Base-by-base conservation (phyloP, 768 basidiomycete species). In the Macrolepiota dolichaula region DNA sequence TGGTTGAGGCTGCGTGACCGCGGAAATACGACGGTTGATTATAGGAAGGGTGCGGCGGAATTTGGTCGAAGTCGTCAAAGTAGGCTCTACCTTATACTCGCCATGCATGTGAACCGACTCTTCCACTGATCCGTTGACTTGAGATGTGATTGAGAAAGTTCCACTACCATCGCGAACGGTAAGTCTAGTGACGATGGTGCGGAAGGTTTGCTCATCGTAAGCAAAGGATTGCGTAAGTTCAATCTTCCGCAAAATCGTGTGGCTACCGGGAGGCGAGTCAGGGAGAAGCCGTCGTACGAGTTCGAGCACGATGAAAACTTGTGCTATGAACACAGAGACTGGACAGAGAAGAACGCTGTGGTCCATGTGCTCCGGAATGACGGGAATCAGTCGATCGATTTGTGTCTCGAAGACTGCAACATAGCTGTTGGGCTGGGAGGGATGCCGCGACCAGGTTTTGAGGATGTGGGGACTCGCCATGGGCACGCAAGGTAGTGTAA, bases 311-410 rank as follows among this genome's bases (percentile, higher is more conserved):
- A 82, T 78, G 37, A 81, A 70, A 0, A 76, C 81, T 44, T 84
- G 79, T 63, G 89, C 86, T 12, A 85, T 67, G 63, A 88, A 88
- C 1, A 88, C 79, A 0, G 86, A 88, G 1, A 85, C 88, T 10
- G 88, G 87, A 64, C 87, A 89, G 4, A 88, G 75, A 0, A 84
- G 75, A 36, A 77, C 58, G 3, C 78, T 82, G 5, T 76, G 81
- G 6, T 89, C 86, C n/a, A 67, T 74, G 60, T 90, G 88, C 0
- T 87, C 86, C 22, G 69, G 62, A 6, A 90, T 84, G 59, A 76
- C 78, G 13, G 65, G 61, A 13, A 74, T 76, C 6, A 89, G 58
- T 46, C 70, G 66, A 3, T 62, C 56, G 19, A 86, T 77, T 0
- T 86, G 81, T 0, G 82, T 84, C 68, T 86, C 79, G 66, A 86